A percentile compares a stretch with the other conserved stretches of the same genome.
Evolutionary conservation across 345 rosid genomes (phyloP).

Genomic region (Angophora floribunda): DNA sequence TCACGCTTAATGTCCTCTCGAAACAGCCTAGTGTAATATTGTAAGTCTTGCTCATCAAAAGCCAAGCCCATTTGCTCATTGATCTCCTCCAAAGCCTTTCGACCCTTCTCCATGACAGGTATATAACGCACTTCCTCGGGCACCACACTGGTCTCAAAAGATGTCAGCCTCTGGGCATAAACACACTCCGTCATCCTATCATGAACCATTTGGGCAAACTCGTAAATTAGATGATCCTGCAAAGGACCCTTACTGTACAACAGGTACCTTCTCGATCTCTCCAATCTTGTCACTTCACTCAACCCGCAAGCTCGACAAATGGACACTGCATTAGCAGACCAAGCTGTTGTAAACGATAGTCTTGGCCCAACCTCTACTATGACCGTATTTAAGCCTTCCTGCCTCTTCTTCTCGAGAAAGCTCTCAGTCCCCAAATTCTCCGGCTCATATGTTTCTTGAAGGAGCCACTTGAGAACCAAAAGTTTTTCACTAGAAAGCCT

Average conservation of each 20-base stretch:
- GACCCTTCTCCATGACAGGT: slow-evolving; percentile 84
- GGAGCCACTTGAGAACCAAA: slow-evolving; percentile 65
- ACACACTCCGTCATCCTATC: slow-evolving; percentile 91
- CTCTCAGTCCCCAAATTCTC: slow-evolving; percentile 69
- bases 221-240: slow-evolving; percentile 41
- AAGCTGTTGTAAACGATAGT: slow-evolving; percentile 86
- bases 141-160: slow-evolving; percentile 57
- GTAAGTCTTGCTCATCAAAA: slow-evolving; percentile 90
- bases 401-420: slow-evolving; percentile 71
- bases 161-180: slow-evolving; percentile 43
- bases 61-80: slow-evolving; percentile 91
- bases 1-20: slow-evolving; percentile 65
- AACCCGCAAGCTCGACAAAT: slow-evolving; percentile 76
- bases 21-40: slow-evolving; percentile 72
- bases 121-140: slow-evolving; percentile 67
- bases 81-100: slow-evolving; percentile 79
- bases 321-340: slow-evolving; percentile 93
- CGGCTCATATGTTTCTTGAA: slow-evolving; percentile 84
- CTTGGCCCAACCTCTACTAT: slow-evolving; percentile 86
- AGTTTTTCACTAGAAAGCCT: slow-evolving; percentile 40
- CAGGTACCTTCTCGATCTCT: slow-evolving; percentile 81
- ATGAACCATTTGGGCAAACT: slow-evolving; percentile 77
- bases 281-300: slow-evolving; percentile 67
- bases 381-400: slow-evolving; percentile 42
- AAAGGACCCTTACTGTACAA: slow-evolving; percentile 47